phyloP scores from a whole-genome alignment of 176 grass and related monocot species.

The Rhynchospora breviuscula region DNA sequence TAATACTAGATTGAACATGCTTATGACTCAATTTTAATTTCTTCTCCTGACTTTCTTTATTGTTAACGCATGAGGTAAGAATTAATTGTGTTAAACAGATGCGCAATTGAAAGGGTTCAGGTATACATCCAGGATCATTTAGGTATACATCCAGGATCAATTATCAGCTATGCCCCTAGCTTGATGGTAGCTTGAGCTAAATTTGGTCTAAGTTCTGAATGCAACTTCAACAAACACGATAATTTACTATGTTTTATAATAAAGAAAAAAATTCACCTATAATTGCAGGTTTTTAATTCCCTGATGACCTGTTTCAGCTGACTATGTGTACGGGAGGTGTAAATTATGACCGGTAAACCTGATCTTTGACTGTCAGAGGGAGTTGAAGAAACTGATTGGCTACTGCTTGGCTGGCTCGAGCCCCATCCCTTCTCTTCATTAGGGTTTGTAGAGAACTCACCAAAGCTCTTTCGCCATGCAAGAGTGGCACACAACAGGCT shows the following conservation, averaged over 20 bases:
- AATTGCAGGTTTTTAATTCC: conserved; percentile 80
- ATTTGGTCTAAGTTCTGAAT: background rate
- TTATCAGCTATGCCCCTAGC: background rate
- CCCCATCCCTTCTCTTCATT: conserved; percentile 35
- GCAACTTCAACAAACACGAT: background rate
- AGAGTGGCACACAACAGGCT: conserved; percentile 77
- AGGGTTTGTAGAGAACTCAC: conserved; percentile 47
- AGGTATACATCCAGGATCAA: background rate
- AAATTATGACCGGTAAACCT: conserved; percentile 81
- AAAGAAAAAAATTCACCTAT: conserved; percentile 46
- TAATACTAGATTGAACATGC: background rate
- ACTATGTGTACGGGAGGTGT: conserved; percentile 87
- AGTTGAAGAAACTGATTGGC: conserved; percentile 40
- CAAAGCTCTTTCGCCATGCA: conserved; percentile 76
- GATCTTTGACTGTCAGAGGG: conserved; percentile 24
- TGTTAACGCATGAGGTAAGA: background rate
- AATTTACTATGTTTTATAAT: background rate
- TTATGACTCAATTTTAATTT: background rate
- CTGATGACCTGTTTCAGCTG: conserved; percentile 93
- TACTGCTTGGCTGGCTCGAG: conserved; percentile 45
- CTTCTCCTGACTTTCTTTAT: background rate
- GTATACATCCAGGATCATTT: background rate
- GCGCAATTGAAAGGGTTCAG: background rate
- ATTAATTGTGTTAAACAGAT: background rate
- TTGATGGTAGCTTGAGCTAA: background rate